phyloP scores from a whole-genome alignment of 106 monocot species.

The Dioscorea dumetorum region DNA sequence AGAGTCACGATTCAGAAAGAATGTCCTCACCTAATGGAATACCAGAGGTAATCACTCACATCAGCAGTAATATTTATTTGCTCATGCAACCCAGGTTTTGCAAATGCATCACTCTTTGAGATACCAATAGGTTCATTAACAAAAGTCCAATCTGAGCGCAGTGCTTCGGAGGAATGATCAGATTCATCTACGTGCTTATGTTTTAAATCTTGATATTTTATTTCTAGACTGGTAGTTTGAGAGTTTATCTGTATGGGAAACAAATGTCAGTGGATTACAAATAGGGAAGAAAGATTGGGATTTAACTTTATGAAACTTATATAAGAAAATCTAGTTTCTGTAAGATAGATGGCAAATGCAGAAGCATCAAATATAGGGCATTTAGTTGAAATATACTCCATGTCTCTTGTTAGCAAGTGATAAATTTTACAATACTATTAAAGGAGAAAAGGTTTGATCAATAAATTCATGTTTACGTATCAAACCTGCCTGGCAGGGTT shows the following conservation, averaged over 20 bases:
- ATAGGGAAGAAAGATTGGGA: too few relatives aligned
- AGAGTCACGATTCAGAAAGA: neutral
- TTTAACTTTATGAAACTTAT: too few relatives aligned
- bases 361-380: too few relatives aligned
- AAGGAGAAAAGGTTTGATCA: too few relatives aligned
- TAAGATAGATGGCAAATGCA: too few relatives aligned
- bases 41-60: constrained; percentile 96
- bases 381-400: too few relatives aligned
- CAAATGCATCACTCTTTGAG: constrained; percentile 49
- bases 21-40: constrained; percentile 67
- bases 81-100: constrained; percentile 58
- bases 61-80: constrained; percentile 96
- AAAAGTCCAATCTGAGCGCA: constrained; percentile 69
- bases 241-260: constrained; percentile 63
- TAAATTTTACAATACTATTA: too few relatives aligned
- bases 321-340: too few relatives aligned
- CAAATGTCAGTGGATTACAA: too few relatives aligned
- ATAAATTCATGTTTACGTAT: too few relatives aligned
- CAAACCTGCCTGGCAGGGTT: too few relatives aligned
- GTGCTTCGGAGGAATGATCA: constrained; percentile 20
- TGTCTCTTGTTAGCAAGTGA: too few relatives aligned
- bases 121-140: constrained; percentile 81
- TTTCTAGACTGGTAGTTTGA: constrained; percentile 49
- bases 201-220: constrained; percentile 26
- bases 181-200: constrained; percentile 15